Base-by-base conservation (phyloP, 2,329 filamentous ascomycete species). In the Eutypella sp. region DNA sequence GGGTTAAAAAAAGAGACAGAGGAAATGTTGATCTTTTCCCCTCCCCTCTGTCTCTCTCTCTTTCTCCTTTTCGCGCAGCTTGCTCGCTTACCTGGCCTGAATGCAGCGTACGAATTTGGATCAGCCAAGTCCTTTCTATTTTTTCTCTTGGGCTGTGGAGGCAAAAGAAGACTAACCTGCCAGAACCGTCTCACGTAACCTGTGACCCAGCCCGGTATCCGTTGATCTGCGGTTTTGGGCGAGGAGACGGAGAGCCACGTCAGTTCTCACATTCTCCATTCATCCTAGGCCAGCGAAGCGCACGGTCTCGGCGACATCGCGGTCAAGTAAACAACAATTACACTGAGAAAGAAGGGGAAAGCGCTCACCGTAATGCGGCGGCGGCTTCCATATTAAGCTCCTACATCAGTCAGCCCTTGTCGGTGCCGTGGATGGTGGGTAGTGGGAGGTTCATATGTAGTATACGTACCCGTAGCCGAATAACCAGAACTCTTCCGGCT, bases 341-440 rank as follows among this genome's bases (percentile, higher is more conserved):
- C 29, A 33, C 11, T 29, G 13, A 33, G 29, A 15, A n/a, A n/a
- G n/a, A n/a, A n/a, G n/a, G n/a, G n/a, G n/a, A n/a, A n/a, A n/a
- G n/a, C n/a, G n/a, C 66, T 51, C 84, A 96, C 92, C 92, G 65
- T 87, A 96, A 64, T 96, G 88, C 55, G 93, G 93, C 50, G 93
- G 93, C 46, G 93, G 92, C 67, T 97, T 99, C 91, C 91, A 99
- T 59, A 99, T 96, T 64, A 99, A 71, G 66, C 90, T 96, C 70
- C 92, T 93, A 52, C 39, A 10, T 10, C 22, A n/a, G n/a, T n/a
- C n/a, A n/a, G n/a, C n/a, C n/a, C n/a, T n/a, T n/a, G n/a, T n/a
- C n/a, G n/a, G n/a, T n/a, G n/a, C n/a, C n/a, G n/a, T n/a, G n/a
- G n/a, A n/a, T n/a, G n/a, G n/a, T n/a, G n/a, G n/a, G n/a, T n/a